These are phyloP conservation scores for Craspedostauros australis DNA, from an alignment of 108 stramenopile species.

Conservation along the genomic window DNA sequence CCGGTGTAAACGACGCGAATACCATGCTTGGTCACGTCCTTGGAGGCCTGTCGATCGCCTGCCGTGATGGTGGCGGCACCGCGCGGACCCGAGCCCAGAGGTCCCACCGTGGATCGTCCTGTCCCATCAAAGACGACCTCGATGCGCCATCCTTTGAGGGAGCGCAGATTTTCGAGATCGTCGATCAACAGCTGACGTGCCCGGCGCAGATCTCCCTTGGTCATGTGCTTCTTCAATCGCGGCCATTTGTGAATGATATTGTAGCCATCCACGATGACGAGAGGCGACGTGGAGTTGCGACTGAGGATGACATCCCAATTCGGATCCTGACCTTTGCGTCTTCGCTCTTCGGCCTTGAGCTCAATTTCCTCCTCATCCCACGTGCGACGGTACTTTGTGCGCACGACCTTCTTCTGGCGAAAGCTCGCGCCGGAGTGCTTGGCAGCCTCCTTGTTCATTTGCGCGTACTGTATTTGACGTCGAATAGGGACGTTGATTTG, in stretches of 20 bases:
- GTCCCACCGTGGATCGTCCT: conserved; percentile 33
- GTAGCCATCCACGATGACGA: conserved; percentile 83
- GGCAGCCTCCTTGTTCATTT: conserved; percentile 47
- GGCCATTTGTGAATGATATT: conserved; percentile 83
- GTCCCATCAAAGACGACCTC: conserved; percentile 84
- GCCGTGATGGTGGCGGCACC: conserved; percentile 10
- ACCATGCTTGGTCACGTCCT: conserved; percentile 46
- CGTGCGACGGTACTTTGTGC: conserved; percentile 57
- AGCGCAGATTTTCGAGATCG: conserved; percentile 72
- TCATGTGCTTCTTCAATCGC: conserved; percentile 80
- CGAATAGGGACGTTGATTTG: conserved; percentile 70
- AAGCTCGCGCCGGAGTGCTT: conserved; percentile 33
- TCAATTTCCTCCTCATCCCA: conserved; percentile 67
- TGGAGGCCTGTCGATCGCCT: conserved; percentile 21
- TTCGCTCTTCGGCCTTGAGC: conserved; percentile 40
- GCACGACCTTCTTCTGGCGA: conserved; percentile 37
- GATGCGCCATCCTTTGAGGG: conserved; percentile 72
- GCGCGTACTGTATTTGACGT: conserved; percentile 61
- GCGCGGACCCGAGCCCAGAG: conserved; percentile 40
- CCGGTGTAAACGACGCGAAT: conserved; percentile 69
- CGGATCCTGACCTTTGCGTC: conserved; percentile 52
- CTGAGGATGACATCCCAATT: conserved; percentile 82
- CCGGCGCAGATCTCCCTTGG: conserved; percentile 41
- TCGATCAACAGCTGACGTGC: conserved; percentile 61
- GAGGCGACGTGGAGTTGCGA: conserved; percentile 47